Evolutionary conservation across 2,329 filamentous ascomycete genomes (phyloP), one percentile per base, ranked within the genome.

Genomic region (Fusarium haematococcum): DNA sequence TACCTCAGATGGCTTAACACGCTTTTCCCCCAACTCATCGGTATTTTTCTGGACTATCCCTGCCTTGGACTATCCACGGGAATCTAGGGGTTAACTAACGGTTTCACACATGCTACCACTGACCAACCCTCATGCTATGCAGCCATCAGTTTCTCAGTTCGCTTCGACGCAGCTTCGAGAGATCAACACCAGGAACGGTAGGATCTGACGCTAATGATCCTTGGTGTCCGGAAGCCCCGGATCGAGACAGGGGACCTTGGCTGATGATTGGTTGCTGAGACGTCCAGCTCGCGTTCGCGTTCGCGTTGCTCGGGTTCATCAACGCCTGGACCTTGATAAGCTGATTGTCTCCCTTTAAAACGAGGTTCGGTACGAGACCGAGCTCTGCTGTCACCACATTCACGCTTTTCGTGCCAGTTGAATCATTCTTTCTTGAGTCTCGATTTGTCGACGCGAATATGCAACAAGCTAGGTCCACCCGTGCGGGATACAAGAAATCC

Each of bases 401-500:
- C 20, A 20, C 52, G 9, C 10, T 33, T 8, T 33, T 11, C n/a
- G n/a, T 32, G 30, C 50, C 50, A 35, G 27, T 20, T 56, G 30
- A 23, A 35, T 30, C 13, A 20, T 32, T 35, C n/a, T 30, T 56
- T 35, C 9, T 56, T 35, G 52, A 30, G n/a, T 13, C 13, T 20
- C 50, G 10, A 56, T 23, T 33, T 33, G n/a, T 30, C 4, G 3
- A n/a, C 1, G 14, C 3, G 10, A 39, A 45, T 4, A 50, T 59
- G 50, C 45, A 73, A 2, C 43, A 50, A 3, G 11, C 14, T 1
- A 72, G 63, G 13, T 60, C 57, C 27, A 72, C 68, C 0, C 71
- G 71, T 20, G 57, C 68, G 45, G 71, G 71, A 39, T 74, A 74
- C 45, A 74, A 71, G 65, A 74, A 74, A 57, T 74, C 71, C 30